Conservation (phyloP, 208 protist species). For the Tritrichomonas musculus region DNA sequence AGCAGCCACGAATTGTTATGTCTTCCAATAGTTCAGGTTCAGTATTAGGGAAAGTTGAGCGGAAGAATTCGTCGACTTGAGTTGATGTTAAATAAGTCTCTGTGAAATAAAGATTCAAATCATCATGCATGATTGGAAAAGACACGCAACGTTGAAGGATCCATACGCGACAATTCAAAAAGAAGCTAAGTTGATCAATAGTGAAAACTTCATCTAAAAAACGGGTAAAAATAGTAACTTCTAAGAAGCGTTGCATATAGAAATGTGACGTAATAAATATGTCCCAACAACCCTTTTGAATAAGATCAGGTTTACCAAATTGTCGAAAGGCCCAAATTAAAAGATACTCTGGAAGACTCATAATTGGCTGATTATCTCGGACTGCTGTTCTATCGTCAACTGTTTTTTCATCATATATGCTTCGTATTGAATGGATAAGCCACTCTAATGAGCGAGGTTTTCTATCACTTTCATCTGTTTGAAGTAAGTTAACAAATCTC, state of each 20-base stretch:
- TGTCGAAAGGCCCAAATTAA: not conserved
- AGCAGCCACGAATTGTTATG: not conserved
- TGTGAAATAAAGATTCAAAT: not conserved
- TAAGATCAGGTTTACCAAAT: not conserved
- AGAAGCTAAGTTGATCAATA: not conserved
- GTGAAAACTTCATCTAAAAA: not conserved
- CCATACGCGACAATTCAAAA: not conserved
- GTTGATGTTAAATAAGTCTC: not conserved
- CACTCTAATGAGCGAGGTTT: not conserved
- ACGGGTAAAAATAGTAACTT: not conserved
- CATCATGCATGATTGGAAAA: not conserved
- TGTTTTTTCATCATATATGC: slow-evolving; percentile 11
- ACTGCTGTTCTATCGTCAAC: not conserved
- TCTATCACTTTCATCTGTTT: not conserved
- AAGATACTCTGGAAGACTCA: not conserved
- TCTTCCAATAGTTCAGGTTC: not conserved
- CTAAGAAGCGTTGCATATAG: not conserved
- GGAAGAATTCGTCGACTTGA: slow-evolving; percentile 17
- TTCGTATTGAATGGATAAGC: not conserved
- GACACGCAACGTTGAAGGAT: not conserved
- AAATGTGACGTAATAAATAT: not conserved
- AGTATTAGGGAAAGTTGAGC: not conserved
- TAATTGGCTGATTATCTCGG: not conserved
- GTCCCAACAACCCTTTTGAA: slow-evolving; percentile 27
- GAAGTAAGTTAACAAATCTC: not conserved